Evolutionary conservation across 306 rosid genomes (phyloP).

Genomic region (Begonia peltatifolia): DNA sequence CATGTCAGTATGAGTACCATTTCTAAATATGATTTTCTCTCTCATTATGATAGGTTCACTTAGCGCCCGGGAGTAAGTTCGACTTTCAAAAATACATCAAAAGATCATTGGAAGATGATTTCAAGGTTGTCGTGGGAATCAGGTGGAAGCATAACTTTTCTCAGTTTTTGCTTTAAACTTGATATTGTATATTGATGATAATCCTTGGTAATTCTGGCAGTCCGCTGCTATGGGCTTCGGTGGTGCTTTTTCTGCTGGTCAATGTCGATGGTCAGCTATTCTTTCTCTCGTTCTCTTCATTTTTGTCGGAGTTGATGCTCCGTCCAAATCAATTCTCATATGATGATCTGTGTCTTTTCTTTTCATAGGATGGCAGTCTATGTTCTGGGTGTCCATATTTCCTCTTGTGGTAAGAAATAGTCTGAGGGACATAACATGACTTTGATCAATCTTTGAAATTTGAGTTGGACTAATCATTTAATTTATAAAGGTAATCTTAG

Average conservation of each 20-base stretch:
- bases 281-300: not conserved
- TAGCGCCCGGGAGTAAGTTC: constrained; percentile 90
- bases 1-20: not conserved
- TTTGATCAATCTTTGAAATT: not conserved
- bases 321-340: not conserved
- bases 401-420: constrained; percentile 50
- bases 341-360: constrained; percentile 4
- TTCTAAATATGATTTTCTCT: not conserved
- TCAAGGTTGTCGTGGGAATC: constrained; percentile 95
- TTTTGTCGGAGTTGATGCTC: not conserved
- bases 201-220: constrained; percentile 19
- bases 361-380: constrained; percentile 63
- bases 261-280: constrained; percentile 66
- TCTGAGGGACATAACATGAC: not conserved
- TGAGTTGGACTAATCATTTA: constrained; percentile 7
- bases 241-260: constrained; percentile 71
- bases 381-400: constrained; percentile 52
- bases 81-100: constrained; percentile 90
- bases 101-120: constrained; percentile 93
- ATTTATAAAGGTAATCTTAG: constrained; percentile 54
- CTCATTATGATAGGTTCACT: constrained; percentile 52
- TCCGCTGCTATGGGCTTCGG: constrained; percentile 77
- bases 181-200: not conserved
- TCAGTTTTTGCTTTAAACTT: not conserved
- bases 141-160: constrained; percentile 25